Evolutionary conservation across 179 eudicot species (phyloP).

Genomic region (Spergularia azorica): DNA sequence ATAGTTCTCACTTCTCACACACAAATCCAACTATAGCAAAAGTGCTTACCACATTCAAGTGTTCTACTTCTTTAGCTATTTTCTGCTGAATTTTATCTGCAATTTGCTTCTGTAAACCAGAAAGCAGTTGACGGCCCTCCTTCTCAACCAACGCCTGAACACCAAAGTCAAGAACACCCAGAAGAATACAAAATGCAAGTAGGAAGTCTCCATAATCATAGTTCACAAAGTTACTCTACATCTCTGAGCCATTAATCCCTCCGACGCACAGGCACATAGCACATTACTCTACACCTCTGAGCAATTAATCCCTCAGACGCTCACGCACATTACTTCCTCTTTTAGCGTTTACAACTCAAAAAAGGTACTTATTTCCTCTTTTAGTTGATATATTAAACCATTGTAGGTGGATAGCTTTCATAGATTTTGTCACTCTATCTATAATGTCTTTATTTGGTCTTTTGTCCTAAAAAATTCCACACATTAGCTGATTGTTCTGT

Average conservation of each 20-base stretch:
- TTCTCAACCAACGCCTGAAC: slow-evolving; percentile 42
- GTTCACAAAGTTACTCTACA: slow-evolving; percentile 4
- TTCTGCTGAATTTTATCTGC: slow-evolving; percentile 32
- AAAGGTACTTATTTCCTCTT: too few relatives aligned
- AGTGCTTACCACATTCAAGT: slow-evolving; percentile 44
- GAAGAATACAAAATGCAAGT: not conserved
- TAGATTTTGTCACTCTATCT: too few relatives aligned
- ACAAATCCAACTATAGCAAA: not conserved
- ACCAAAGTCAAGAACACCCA: slow-evolving; percentile 17
- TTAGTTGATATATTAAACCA: not conserved
- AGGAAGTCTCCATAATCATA: not conserved
- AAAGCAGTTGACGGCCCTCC: slow-evolving; percentile 24
- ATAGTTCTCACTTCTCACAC: not conserved
- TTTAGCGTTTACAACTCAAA: too few relatives aligned
- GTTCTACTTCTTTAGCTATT: slow-evolving; percentile 48
- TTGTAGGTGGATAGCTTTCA: too few relatives aligned
- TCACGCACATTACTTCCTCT: not conserved
- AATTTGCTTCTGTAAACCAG: slow-evolving; percentile 23
- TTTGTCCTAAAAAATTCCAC: too few relatives aligned
- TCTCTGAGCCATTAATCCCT: too few relatives aligned
- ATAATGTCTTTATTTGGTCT: too few relatives aligned
- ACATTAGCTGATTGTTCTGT: too few relatives aligned
- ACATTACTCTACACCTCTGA: not conserved
- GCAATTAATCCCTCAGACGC: not conserved
- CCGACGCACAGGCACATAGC: too few relatives aligned